Evolutionary conservation across 495 filamentous ascomycete genomes (phyloP), one percentile per base, ranked within the genome.

Genomic region (Podospora sp.): DNA sequence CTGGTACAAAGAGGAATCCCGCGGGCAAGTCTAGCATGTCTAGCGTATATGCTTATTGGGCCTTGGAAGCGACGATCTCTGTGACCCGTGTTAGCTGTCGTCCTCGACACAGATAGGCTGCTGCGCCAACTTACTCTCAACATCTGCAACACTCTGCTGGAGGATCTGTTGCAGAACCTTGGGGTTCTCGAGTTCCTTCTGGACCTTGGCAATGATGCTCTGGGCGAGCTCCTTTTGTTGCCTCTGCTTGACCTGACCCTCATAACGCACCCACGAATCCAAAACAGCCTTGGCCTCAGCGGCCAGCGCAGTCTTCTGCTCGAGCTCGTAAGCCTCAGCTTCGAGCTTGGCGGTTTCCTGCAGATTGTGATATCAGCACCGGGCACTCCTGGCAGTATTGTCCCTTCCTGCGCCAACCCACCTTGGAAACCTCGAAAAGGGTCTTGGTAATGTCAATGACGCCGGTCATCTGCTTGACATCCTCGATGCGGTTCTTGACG

Each of bases 181-280:
- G 69, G 96, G 95, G 85, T 89, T 97, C 87, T 97, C 93, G 59
- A 99, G 87, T 86, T 97, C 95, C 88, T 97, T 97, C 80, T 90
- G 89, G 73, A 97, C 94, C 88, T 96, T 99, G 80, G 87, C 87
- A 72, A 99, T 98, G 80, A 99, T 83, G 77, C 81, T 85, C 77
- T 97, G 90, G 62, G 95, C 92, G 71, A 99, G 86, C 87, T 99
- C 95, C 79, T 85, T 89, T 87, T 99, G 95, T 84, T 98, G 92
- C 76, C 95, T 88, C 83, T 93, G 90, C 91, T 97, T 99, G 74
- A 98, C 93, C 84, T 98, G 95, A 66, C 90, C 85, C 85, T 99
- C 95, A 80, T 99, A 99, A 74, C 95, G 89, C 65, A 97, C 93
- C 95, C 96, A 98, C 60, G 93, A 97, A 78, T 99, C 95, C 63